A percentile compares a stretch with the other conserved stretches of the same genome.
phyloP scores from a whole-genome alignment of 768 basidiomycete genomes.

The Boletus sp. region DNA sequence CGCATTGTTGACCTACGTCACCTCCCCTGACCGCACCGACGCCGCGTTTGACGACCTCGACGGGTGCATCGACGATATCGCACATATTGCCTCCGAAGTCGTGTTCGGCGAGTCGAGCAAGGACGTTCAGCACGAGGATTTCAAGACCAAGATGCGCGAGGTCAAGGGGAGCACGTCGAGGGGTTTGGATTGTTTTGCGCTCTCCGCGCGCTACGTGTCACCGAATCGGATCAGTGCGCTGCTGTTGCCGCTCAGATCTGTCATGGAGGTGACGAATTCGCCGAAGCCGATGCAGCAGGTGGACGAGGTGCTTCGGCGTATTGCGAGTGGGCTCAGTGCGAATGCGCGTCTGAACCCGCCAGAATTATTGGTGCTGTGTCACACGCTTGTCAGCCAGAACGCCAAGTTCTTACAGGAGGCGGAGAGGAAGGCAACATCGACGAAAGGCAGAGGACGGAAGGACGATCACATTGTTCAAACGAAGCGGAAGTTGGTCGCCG shows the following conservation, averaged over 20 bases:
- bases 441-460: too few species aligned
- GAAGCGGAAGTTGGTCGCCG: too few species aligned
- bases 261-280: conserved; percentile 85
- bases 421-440: too few species aligned
- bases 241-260: conserved; percentile 72
- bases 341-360: too few species aligned
- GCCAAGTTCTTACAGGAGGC: too few species aligned
- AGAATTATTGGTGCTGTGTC: conserved; percentile 63
- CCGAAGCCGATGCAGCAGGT: conserved; percentile 77
- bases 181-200: conserved; percentile 81
- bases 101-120: too few species aligned
- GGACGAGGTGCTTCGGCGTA: conserved; percentile 84
- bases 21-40: conserved; percentile 52
- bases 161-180: conserved; percentile 77
- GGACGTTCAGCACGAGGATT: too few species aligned
- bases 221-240: conserved; percentile 76
- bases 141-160: conserved; percentile 84
- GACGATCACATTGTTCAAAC: too few species aligned
- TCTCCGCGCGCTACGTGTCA: conserved; percentile 75
- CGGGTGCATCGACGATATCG: too few species aligned
- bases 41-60: conserved; percentile 29
- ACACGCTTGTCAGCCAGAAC: conserved; percentile 88
- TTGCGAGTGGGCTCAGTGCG: conserved; percentile 69
- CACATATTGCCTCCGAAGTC: too few species aligned
- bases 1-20: conserved; percentile 75